Conservation (phyloP, 192 early-diverging fungal genomes). For the Fimicolochytrium jonesii region DNA sequence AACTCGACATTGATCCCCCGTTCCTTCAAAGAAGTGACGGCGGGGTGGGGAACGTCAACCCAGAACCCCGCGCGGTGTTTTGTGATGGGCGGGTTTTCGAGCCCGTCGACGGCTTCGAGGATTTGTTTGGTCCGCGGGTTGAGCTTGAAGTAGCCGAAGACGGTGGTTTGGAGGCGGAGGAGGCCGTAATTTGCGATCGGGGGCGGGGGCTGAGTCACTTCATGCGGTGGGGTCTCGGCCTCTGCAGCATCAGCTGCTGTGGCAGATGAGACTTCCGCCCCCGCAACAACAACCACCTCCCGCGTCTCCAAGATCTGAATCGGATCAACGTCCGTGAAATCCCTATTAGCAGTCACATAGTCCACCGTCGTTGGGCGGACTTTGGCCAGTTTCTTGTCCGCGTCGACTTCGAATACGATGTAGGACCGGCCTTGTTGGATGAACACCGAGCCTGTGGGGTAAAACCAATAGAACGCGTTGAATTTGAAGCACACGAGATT, state of each 20-base stretch:
- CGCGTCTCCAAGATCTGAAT: constrained; percentile 16
- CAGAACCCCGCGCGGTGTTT: constrained; percentile 39
- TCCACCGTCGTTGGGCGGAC: constrained; percentile 41
- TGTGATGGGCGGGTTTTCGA: constrained; percentile 45
- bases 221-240: constrained; percentile 2
- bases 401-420: constrained; percentile 48
- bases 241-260: constrained; percentile 2
- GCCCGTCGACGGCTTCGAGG: constrained; percentile 45
- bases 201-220: background rate
- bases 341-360: constrained; percentile 50
- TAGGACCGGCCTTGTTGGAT: constrained; percentile 56
- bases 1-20: constrained; percentile 34
- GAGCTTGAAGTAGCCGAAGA: constrained; percentile 56
- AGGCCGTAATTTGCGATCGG: constrained; percentile 19
- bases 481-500: too few relatives aligned
- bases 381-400: constrained; percentile 38
- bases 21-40: background rate
- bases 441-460: constrained; percentile 49
- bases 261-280: background rate
- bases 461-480: too few relatives aligned
- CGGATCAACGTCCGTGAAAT: constrained; percentile 55
- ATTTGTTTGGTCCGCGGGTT: constrained; percentile 39
- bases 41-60: constrained; percentile 33
- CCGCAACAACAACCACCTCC: background rate
- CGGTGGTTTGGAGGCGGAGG: constrained; percentile 42